These are phyloP conservation scores for Alternaria ventricosa DNA, from an alignment of 2,329 filamentous ascomycete genomes.

Conservation along the genomic window DNA sequence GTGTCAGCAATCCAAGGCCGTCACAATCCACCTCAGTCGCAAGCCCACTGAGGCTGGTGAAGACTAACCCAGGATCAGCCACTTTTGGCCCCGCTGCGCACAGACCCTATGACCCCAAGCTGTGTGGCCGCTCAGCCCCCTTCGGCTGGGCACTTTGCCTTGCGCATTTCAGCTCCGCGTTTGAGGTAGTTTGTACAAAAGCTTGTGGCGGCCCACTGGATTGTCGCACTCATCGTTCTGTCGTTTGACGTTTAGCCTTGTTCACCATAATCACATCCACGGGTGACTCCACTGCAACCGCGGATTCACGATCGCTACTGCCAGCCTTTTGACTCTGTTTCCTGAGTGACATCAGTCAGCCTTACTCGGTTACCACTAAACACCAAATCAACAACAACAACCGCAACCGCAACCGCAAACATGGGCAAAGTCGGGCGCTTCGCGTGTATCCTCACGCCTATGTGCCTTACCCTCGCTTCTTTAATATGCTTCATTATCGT, in stretches of 20 bases:
- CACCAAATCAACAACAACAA: background rate
- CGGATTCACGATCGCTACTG: slow-evolving; percentile 1
- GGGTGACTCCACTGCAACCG: background rate
- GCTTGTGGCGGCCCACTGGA: slow-evolving; percentile 2
- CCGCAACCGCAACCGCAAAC: slow-evolving; percentile 30
- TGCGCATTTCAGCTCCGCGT: slow-evolving; percentile 16
- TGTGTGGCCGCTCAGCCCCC: slow-evolving; percentile 22
- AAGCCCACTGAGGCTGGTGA: slow-evolving; percentile 33
- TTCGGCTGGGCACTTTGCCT: slow-evolving; percentile 15
- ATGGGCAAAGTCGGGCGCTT: slow-evolving; percentile 81
- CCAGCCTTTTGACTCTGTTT: slow-evolving; percentile 1
- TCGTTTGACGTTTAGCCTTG: background rate
- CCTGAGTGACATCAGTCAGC: slow-evolving; percentile 14
- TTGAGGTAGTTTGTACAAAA: slow-evolving; percentile 15
- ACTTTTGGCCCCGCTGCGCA: slow-evolving; percentile 14
- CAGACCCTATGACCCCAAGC: background rate
- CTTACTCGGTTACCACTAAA: slow-evolving; percentile 5
- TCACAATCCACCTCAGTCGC: slow-evolving; percentile 10
- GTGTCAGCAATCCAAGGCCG: slow-evolving; percentile 17
- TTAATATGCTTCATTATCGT: slow-evolving; percentile 71
- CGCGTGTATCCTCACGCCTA: slow-evolving; percentile 86
- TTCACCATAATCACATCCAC: background rate
- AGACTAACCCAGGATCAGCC: slow-evolving; percentile 13
- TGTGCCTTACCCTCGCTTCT: slow-evolving; percentile 78
- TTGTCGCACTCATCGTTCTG: background rate